Evolutionary conservation across 208 protist genomes (phyloP), one percentile per base, ranked within the genome.

Genomic region (Leishmania braziliensis): DNA sequence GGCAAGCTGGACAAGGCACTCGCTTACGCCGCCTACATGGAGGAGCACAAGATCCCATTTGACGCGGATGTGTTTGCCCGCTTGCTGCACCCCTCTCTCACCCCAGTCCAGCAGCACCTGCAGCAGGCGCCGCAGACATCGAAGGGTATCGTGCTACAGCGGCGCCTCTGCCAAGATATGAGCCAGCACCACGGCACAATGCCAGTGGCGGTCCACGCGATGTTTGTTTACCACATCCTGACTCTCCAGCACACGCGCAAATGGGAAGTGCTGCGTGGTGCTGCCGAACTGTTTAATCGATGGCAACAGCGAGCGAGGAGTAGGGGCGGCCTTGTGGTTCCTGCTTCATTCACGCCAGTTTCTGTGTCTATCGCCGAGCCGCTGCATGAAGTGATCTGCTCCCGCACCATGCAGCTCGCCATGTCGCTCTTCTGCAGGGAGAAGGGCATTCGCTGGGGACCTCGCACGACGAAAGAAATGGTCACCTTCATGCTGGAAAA

Each of bases 181-280:
- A n/a, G 75, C 16, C 81, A 78, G 69, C 71, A 86, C 75, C 75
- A 82, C 77, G 68, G 84, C 75, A 83, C 83, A 2, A 68, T 79
- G 23, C 63, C 87, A 2, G 82, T 94, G 8, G 95, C 88, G 10
- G 81, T 93, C 39, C 95, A 98, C 82, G 93, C 93, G 77, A 92
- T 96, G 87, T 95, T 96, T 72, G 89, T 95, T 20, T 91, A 96
- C 66, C 92, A 94, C 86, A 82, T 89, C 23, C 75, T 98, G 43
- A 97, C 95, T 20, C 83, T 96, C 68, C 89, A 86, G 50, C 93
- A 95, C 82, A 85, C 85, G 50, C 58, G 79, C 53, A 96, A 96
- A 80, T 98, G 95, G 95, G 92, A 96, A 73, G 85, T 95, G 53
- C 66, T 98, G 62, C 85, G 89, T 18, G 18, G 36, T 0, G 91